Conservation (phyloP, 2,329 filamentous ascomycete species). For the Monilinia fructigena region DNA sequence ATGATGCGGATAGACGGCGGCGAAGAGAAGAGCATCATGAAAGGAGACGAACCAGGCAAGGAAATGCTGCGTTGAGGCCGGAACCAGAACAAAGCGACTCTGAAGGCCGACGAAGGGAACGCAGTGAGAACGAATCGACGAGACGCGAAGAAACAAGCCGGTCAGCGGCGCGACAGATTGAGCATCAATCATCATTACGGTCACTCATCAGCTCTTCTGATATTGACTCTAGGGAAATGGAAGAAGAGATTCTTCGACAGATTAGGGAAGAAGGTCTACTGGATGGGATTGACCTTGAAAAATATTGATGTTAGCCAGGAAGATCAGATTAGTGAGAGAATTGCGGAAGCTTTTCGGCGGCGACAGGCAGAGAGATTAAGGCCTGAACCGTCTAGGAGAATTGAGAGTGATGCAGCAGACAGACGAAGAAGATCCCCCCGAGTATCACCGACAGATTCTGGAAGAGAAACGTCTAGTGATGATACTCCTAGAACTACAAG, state of each 20-base stretch:
- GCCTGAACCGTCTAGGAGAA: constrained; percentile 47
- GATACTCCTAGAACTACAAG: constrained; percentile 31
- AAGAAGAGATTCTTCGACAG: constrained; percentile 84
- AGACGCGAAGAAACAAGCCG: constrained; percentile 35
- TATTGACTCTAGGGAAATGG: constrained; percentile 73
- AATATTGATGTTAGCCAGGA: constrained; percentile 82
- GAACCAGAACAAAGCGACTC: constrained; percentile 27
- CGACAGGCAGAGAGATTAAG: constrained; percentile 65
- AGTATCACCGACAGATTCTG: constrained; percentile 32
- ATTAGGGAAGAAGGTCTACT: constrained; percentile 84
- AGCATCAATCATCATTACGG: constrained; percentile 85
- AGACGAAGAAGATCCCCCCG: constrained; percentile 37
- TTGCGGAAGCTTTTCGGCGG: constrained; percentile 82
- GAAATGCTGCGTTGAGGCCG: constrained; percentile 24
- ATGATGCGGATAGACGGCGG: constrained; percentile 36
- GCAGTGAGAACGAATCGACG: constrained; percentile 34
- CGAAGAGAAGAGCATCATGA: constrained; percentile 40
- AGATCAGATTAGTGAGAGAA: constrained; percentile 85
- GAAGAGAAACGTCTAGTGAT: constrained; percentile 35
- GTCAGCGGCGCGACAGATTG: constrained; percentile 57
- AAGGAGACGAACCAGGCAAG: constrained; percentile 34
- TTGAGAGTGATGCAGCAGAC: constrained; percentile 34
- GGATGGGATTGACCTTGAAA: constrained; percentile 81
- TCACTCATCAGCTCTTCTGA: constrained; percentile 81
- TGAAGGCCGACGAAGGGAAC: constrained; percentile 33